Evolutionary conservation across 2,329 filamentous ascomycete species (phyloP).

Genomic region (Aureobasidium sp.): DNA sequence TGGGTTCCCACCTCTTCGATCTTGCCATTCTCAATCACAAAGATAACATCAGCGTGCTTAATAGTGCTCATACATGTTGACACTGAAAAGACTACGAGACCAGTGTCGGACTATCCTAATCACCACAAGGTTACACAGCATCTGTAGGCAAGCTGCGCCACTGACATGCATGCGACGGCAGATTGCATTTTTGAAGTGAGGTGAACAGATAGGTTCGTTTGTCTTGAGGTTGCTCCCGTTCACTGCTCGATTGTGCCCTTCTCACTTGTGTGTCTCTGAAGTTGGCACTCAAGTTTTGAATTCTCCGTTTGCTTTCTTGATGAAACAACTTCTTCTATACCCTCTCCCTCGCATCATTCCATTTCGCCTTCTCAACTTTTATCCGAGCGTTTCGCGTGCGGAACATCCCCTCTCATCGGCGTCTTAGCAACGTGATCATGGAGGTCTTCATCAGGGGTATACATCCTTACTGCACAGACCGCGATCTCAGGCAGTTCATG

Average conservation of each 20-base stretch:
- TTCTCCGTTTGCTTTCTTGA: not conserved
- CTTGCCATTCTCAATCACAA: slow-evolving; percentile 33
- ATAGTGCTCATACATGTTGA: slow-evolving; percentile 26
- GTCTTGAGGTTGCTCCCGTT: not conserved
- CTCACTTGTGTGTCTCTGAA: not conserved
- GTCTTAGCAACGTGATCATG: slow-evolving; percentile 29
- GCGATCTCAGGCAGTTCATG: slow-evolving; percentile 37
- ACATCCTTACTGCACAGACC: slow-evolving; percentile 35
- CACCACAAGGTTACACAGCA: not conserved
- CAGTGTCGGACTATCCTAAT: not conserved
- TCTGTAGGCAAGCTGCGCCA: not conserved
- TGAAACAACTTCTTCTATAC: not conserved
- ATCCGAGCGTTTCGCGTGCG: not conserved
- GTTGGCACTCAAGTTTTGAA: not conserved
- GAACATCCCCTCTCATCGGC: not conserved
- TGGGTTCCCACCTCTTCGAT: slow-evolving; percentile 36
- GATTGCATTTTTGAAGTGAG: not conserved
- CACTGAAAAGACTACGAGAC: too few relatives aligned
- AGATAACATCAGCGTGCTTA: slow-evolving; percentile 34
- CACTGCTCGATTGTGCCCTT: not conserved
- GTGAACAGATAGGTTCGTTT: not conserved
- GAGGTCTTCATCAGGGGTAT: slow-evolving; percentile 42
- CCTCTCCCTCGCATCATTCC: not conserved
- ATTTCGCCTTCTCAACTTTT: not conserved
- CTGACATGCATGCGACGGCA: not conserved